A percentile compares a stretch with the other conserved stretches of the same genome.
Conservation (phyloP, 768 basidiomycete genomes). For the Tricholoma sp. region DNA sequence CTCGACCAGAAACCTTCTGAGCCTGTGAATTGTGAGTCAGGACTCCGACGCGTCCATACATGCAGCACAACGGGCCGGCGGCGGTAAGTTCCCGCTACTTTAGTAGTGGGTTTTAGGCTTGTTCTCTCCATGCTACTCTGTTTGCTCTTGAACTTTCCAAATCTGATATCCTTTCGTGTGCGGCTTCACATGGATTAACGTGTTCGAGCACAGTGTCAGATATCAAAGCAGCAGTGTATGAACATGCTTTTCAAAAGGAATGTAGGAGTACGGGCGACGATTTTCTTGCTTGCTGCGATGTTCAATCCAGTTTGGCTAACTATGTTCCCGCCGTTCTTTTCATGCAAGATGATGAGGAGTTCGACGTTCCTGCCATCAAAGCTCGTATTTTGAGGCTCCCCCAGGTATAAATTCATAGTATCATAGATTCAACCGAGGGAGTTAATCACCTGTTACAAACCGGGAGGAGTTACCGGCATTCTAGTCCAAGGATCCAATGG, state of each 20-base stretch:
- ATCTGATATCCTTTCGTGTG: background rate
- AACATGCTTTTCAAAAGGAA: background rate
- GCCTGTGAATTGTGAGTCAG: no score
- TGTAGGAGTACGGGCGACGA: background rate
- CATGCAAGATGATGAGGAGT: slow-evolving; percentile 61
- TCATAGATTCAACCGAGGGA: slow-evolving; percentile 10
- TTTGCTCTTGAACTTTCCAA: background rate
- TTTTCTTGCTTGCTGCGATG: background rate
- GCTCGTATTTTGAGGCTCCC: slow-evolving; percentile 73
- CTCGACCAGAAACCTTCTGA: no score
- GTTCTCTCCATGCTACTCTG: no score
- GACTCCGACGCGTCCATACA: no score
- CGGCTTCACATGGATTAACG: background rate
- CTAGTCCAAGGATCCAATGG: slow-evolving; percentile 73
- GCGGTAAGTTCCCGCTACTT: no score
- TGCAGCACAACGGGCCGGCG: no score
- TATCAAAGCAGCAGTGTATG: background rate
- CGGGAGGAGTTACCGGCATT: slow-evolving; percentile 73
- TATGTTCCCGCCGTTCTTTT: slow-evolving; percentile 81
- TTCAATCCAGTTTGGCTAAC: slow-evolving; percentile 17
- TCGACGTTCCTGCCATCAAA: slow-evolving; percentile 63
- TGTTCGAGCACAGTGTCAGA: background rate
- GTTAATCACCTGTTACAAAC: slow-evolving; percentile 18
- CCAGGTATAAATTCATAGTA: slow-evolving; percentile 38
- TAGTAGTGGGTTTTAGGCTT: no score